Base-by-base conservation (phyloP, 176 grass and related monocot species). In the Juncus effusus region DNA sequence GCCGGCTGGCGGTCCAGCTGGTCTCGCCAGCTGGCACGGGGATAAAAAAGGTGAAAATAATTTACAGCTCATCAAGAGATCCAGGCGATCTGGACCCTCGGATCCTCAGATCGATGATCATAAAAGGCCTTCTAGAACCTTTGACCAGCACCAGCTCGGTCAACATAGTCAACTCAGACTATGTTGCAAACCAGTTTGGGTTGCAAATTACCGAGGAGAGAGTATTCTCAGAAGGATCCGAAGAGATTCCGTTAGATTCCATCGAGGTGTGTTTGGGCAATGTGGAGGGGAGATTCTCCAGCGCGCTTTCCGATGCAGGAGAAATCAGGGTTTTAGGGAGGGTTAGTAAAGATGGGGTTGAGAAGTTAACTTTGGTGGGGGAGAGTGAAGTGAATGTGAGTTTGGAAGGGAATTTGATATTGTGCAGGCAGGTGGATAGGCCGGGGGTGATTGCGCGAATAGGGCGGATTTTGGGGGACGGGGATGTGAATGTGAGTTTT, bases 161-260 rank as follows among this genome's bases (percentile, higher is more conserved):
- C 36, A 99, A 99, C 75, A 84, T 99, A 16, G 88, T 93, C 41
- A 99, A 90, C 73, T 88, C 85, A 2, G 94, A 99, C 50, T 90
- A 86, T 41, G 74, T 83, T 0, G 84, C 94, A 7, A 93, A 80
- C 47, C 80, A 90, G 68, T 74, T 85, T 77, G 94, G 89, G 10
- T 58, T 99, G 5, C 76, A 61, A 10, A 65, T 99, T 7, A 51
- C 64, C 0, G 88, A 99, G 61, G 94, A 90, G 73, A 82, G 89
- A 40, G 53, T 85, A 58, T 61, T 78, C 37, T 42, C 80, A 38
- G 85, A 89, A 36, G 88, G 85, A 3, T 90, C 88, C 5, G 78
- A 67, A 0, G 94, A 85, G 57, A 16, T 64, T 16, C 89, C 94
- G 47, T 58, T 99, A 35, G 63, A 87, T 9, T 90, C 83, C 15